These are phyloP conservation scores for Malus orientalis DNA, from an alignment of 306 rosid genomes.

Conservation along the genomic window DNA sequence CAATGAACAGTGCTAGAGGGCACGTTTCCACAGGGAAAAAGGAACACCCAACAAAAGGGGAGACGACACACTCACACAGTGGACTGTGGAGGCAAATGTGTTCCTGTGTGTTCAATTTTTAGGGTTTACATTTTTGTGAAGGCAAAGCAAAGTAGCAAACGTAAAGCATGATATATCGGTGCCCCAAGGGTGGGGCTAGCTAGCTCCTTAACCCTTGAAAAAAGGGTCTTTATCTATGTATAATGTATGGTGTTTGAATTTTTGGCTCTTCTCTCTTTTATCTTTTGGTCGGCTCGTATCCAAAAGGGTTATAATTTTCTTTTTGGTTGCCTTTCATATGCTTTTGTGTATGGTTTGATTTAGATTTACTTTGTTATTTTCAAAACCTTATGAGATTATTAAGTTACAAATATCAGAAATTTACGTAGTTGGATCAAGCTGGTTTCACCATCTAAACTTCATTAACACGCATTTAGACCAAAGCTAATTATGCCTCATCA, in stretches of 20 bases:
- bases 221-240: slow-evolving; percentile 26
- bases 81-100: neutral
- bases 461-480: neutral
- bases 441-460: neutral
- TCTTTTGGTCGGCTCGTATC: slow-evolving; percentile 47
- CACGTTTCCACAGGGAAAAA: slow-evolving; percentile 58
- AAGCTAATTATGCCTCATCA: neutral
- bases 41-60: slow-evolving; percentile 6
- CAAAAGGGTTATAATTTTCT: slow-evolving; percentile 22
- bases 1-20: slow-evolving; percentile 38
- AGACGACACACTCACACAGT: neutral
- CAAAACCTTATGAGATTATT: neutral
- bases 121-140: slow-evolving; percentile 9
- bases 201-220: neutral
- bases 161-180: neutral
- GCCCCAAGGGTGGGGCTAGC: slow-evolving; percentile 10
- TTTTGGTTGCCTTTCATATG: slow-evolving; percentile 15
- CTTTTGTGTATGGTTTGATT: slow-evolving; percentile 20
- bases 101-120: neutral
- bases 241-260: slow-evolving; percentile 16
- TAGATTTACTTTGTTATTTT: slow-evolving; percentile 5
- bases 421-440: neutral
- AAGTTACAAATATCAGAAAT: neutral
- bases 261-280: slow-evolving; percentile 26
- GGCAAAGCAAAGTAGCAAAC: slow-evolving; percentile 26